phyloP scores from a whole-genome alignment of 108 stramenopile species.

The Schizochytrium sp. region DNA sequence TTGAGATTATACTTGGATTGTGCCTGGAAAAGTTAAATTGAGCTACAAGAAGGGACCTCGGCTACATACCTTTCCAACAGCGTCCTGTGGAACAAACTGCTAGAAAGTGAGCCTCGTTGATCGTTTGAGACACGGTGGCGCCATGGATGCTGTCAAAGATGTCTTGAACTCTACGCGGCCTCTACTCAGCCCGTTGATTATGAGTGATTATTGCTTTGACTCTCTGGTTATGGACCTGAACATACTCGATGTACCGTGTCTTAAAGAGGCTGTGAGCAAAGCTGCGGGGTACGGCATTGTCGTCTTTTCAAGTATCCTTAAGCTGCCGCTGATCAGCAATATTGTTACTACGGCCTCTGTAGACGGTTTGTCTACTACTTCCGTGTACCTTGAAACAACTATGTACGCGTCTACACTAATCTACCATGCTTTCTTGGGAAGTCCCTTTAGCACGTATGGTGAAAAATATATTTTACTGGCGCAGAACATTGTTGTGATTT shows the following conservation, averaged over 20 bases:
- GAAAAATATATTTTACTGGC: conserved; percentile 52
- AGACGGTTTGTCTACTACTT: conserved; percentile 37
- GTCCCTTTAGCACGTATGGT: conserved; percentile 52
- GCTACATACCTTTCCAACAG: too few species aligned
- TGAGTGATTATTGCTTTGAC: conserved; percentile 42
- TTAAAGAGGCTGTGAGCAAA: conserved; percentile 46
- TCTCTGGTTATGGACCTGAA: conserved; percentile 24
- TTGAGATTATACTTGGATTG: too few species aligned
- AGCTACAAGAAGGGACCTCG: too few species aligned
- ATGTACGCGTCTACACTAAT: conserved; percentile 21
- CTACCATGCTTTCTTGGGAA: conserved; percentile 10
- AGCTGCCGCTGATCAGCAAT: conserved; percentile 39
- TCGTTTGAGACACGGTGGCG: background rate
- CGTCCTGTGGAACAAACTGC: background rate
- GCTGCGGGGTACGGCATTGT: conserved; percentile 41
- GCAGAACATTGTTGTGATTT: conserved; percentile 16
- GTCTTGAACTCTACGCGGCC: conserved; percentile 25
- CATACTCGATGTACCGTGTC: background rate
- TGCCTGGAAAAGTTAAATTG: too few species aligned
- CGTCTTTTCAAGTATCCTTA: background rate
- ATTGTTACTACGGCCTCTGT: background rate
- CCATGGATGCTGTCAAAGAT: background rate
- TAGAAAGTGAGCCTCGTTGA: background rate
- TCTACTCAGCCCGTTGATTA: conserved; percentile 38
- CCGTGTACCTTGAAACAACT: conserved; percentile 48